Percentiles rank a stretch among this genome's conserved stretches.
Conservation (phyloP, 1,139 yeast species). For the Hanseniaspora sp. region DNA sequence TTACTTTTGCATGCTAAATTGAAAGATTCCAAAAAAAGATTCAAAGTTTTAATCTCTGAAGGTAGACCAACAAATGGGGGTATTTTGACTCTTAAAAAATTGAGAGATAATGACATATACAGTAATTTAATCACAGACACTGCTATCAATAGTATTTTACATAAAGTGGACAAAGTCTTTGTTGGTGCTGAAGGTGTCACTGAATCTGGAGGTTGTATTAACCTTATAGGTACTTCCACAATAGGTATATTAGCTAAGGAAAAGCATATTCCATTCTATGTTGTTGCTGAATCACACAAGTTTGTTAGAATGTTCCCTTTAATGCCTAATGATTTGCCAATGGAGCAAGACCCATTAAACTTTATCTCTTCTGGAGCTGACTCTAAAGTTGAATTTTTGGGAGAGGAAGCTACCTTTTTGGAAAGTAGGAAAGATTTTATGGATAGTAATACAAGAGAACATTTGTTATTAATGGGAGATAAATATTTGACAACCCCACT, state of each 20-base stretch:
- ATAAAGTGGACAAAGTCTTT: conserved; percentile 80
- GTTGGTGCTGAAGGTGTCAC: conserved; percentile 99
- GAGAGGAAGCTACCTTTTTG: background rate
- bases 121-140: conserved; percentile 83
- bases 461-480: conserved; percentile 8
- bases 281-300: conserved; percentile 89
- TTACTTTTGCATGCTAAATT: conserved; percentile 52
- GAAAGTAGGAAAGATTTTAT: conserved; percentile 19
- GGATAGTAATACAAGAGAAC: conserved; percentile 8
- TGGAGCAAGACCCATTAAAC: conserved; percentile 36
- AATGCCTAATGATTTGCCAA: conserved; percentile 83
- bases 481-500: conserved; percentile 35
- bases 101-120: conserved; percentile 75
- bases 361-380: conserved; percentile 33
- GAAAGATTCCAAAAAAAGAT: conserved; percentile 49
- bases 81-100: conserved; percentile 54
- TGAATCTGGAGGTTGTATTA: conserved; percentile 95
- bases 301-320: conserved; percentile 93
- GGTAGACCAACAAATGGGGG: conserved; percentile 84
- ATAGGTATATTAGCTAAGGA: conserved; percentile 86
- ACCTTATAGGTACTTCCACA: conserved; percentile 90
- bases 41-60: conserved; percentile 85
- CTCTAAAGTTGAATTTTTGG: conserved; percentile 25
- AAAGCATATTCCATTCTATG: conserved; percentile 87
- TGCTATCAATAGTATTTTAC: conserved; percentile 87